Evolutionary conservation across 179 eudicot species (phyloP).

Genomic region (Silene vulgaris): DNA sequence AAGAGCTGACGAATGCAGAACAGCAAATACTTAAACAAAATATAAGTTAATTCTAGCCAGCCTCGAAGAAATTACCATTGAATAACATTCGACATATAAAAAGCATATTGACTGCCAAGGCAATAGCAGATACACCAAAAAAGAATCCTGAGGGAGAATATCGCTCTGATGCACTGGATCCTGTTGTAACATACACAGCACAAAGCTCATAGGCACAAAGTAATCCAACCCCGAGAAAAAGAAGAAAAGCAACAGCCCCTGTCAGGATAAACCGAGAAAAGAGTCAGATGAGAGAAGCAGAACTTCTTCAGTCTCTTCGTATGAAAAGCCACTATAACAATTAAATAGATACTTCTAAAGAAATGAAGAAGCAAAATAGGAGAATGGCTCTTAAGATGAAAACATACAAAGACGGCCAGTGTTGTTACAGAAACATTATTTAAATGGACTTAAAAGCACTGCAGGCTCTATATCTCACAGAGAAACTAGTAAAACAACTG

Average conservation of each 20-base stretch:
- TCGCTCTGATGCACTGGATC: constrained; percentile 64
- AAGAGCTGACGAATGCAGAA: not conserved
- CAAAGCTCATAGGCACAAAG: constrained; percentile 96
- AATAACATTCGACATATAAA: constrained; percentile 96
- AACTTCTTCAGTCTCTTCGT: not conserved
- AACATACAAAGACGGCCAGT: too few species aligned
- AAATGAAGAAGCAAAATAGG: too few species aligned
- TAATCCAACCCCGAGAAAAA: constrained; percentile 81
- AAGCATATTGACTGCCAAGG: constrained; percentile 96
- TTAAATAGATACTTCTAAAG: too few species aligned
- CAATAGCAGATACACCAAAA: constrained; percentile 98
- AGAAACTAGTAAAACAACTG: too few species aligned
- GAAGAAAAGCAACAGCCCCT: constrained; percentile 97
- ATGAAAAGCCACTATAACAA: not conserved
- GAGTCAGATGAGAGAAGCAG: not conserved
- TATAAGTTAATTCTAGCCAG: not conserved
- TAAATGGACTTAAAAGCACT: too few species aligned
- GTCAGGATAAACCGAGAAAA: constrained; percentile 26
- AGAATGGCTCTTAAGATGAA: too few species aligned
- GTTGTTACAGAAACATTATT: too few species aligned
- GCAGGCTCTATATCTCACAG: too few species aligned
- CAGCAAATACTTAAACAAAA: not conserved
- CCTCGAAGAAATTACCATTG: constrained; percentile 51
- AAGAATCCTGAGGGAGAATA: constrained; percentile 98
- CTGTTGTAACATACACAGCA: constrained; percentile 91